Conservation (phyloP, 495 filamentous ascomycete species). For the Staphylotrichum longicolle region DNA sequence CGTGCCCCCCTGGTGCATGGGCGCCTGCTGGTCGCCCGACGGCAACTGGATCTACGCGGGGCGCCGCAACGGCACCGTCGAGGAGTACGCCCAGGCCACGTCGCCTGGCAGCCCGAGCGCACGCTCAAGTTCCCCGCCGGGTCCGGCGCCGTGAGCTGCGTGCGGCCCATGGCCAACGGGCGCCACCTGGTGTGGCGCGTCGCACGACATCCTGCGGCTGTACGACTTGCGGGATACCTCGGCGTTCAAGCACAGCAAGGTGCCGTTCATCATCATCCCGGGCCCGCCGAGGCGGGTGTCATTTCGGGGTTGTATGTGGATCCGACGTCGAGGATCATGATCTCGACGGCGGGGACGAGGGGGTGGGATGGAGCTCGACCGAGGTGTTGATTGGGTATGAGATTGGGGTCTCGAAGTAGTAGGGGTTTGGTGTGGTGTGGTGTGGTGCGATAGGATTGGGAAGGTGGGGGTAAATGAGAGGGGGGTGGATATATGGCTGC, state of each 20-base stretch:
- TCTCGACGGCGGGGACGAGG: slow-evolving; percentile 84
- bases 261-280: slow-evolving; percentile 91
- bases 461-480: not conserved
- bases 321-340: slow-evolving; percentile 83
- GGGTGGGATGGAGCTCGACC: slow-evolving; percentile 91
- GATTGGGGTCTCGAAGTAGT: slow-evolving; percentile 46
- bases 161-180: slow-evolving; percentile 89
- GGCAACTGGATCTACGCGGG: slow-evolving; percentile 95
- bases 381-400: slow-evolving; percentile 95
- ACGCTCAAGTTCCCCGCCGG: slow-evolving; percentile 86
- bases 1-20: slow-evolving; percentile 95
- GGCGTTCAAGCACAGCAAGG: slow-evolving; percentile 67
- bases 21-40: slow-evolving; percentile 94
- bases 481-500: not conserved
- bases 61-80: slow-evolving; percentile 87
- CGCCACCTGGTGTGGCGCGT: slow-evolving; percentile 93
- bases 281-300: slow-evolving; percentile 87
- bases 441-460: no score
- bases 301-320: slow-evolving; percentile 82
- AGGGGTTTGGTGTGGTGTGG: not conserved
- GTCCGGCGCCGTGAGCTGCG: slow-evolving; percentile 81
- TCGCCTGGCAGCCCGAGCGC: slow-evolving; percentile 61
- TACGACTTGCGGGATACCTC: slow-evolving; percentile 78
- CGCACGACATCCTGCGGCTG: slow-evolving; percentile 87
- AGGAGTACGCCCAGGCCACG: slow-evolving; percentile 85